Evolutionary conservation across 352 stramenopile species (phyloP).

Genomic region (Phytophthora hibernalis): DNA sequence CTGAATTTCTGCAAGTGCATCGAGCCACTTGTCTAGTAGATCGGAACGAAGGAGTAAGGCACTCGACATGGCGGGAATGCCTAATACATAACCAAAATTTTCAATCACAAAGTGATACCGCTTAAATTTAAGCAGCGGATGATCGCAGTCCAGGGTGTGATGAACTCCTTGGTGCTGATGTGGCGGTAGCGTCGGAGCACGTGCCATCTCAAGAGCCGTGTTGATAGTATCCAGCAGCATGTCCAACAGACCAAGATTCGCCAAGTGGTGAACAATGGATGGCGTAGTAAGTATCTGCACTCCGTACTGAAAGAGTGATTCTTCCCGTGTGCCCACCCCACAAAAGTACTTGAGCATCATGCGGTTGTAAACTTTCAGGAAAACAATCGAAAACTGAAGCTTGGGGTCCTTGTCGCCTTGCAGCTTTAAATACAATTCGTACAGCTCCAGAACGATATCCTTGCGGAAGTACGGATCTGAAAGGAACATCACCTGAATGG

Average conservation of each 20-base stretch:
- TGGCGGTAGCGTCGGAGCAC: constrained; percentile 37
- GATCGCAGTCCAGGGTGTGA: constrained; percentile 90
- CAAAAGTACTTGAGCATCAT: constrained; percentile 92
- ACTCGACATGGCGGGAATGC: constrained; percentile 85
- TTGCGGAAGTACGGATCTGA: constrained; percentile 96
- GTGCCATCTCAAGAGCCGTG: constrained; percentile 74
- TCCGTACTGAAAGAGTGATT: constrained; percentile 92
- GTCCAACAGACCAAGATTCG: constrained; percentile 67
- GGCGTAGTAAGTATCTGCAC: constrained; percentile 96
- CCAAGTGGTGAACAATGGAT: constrained; percentile 81
- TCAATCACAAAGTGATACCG: constrained; percentile 93
- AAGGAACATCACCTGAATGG: constrained; percentile 92
- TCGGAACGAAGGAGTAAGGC: constrained; percentile 60
- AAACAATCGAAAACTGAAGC: constrained; percentile 91
- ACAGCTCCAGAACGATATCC: constrained; percentile 90
- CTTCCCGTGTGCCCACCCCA: constrained; percentile 88
- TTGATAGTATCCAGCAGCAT: constrained; percentile 84
- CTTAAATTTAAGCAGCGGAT: constrained; percentile 93
- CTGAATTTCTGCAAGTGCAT: constrained; percentile 76
- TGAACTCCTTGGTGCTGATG: constrained; percentile 34
- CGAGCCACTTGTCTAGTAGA: constrained; percentile 77
- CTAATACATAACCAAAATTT: constrained; percentile 96
- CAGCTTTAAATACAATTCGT: constrained; percentile 95
- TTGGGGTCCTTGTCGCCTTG: constrained; percentile 96
- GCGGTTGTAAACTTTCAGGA: constrained; percentile 84